Conservation (phyloP, 2,329 filamentous ascomycete genomes). For the Escovopsis sp. region DNA sequence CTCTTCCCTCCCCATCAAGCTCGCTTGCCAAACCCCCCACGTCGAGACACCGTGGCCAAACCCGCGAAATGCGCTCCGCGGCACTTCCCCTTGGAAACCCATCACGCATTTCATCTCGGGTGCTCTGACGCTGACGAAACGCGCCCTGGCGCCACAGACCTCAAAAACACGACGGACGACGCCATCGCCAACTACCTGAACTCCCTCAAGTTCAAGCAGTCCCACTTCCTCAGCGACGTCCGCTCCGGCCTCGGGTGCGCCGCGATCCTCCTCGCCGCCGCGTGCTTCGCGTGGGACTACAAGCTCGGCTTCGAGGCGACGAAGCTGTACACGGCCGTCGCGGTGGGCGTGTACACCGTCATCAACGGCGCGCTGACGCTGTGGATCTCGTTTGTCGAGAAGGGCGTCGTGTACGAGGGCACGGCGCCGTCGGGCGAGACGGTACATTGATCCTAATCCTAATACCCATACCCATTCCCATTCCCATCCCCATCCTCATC, state of each 20-base stretch:
- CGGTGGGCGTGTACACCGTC: conserved; percentile 64
- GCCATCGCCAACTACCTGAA: conserved; percentile 88
- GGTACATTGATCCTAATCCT: conserved; percentile 23
- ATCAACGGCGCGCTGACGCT: conserved; percentile 66
- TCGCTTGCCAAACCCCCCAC: background rate
- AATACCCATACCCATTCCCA: too few species aligned
- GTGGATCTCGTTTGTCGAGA: conserved; percentile 79
- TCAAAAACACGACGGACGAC: conserved; percentile 95
- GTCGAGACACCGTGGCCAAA: too few species aligned
- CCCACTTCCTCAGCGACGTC: conserved; percentile 67
- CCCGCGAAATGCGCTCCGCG: background rate
- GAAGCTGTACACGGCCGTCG: conserved; percentile 64
- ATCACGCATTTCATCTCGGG: background rate
- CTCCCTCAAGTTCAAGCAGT: conserved; percentile 70
- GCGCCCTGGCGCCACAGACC: conserved; percentile 40
- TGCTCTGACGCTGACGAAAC: background rate
- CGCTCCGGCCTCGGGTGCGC: conserved; percentile 72
- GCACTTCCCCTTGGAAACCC: background rate
- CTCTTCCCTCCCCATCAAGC: background rate
- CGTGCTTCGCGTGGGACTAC: conserved; percentile 84
- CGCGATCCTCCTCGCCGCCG: conserved; percentile 65
- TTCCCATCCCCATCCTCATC: too few species aligned
- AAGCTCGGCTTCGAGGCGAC: conserved; percentile 79
- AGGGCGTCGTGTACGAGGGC: conserved; percentile 68
- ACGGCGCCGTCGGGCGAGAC: conserved; percentile 49